Percentiles rank a stretch among this genome's conserved stretches.
Evolutionary conservation across 1,284 basidiomycete species (phyloP).

Genomic region (Coniferiporia weirii): DNA sequence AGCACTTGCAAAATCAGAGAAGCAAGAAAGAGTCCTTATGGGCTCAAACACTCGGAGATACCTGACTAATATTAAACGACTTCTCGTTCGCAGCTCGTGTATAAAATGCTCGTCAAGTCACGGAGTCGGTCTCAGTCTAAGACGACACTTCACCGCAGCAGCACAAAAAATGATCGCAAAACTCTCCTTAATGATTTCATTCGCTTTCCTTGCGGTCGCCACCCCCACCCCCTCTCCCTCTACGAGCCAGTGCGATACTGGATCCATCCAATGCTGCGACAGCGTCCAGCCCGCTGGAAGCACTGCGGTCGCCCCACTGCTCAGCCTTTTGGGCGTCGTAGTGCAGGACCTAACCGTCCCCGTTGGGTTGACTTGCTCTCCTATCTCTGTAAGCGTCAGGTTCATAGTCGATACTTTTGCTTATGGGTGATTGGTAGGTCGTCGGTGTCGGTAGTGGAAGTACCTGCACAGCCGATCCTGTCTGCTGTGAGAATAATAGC

Average conservation of each 20-base stretch:
- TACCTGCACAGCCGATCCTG: not conserved
- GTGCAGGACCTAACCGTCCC: not conserved
- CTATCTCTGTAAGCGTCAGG: not conserved
- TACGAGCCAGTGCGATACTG: conserved; percentile 16
- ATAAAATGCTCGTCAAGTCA: not conserved
- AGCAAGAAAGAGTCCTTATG: no score
- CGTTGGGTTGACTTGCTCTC: conserved; percentile 5
- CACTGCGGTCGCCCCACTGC: not conserved
- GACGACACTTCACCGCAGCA: not conserved
- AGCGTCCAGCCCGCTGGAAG: conserved; percentile 4
- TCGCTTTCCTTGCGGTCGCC: conserved; percentile 15
- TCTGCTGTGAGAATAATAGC: conserved; percentile 12
- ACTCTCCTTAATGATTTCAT: conserved; percentile 1
- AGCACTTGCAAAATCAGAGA: not conserved
- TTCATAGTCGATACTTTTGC: not conserved
- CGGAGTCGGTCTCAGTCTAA: not conserved
- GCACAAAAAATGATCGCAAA: not conserved
- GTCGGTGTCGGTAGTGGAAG: not conserved
- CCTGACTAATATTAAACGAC: not conserved
- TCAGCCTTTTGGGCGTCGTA: conserved; percentile 12
- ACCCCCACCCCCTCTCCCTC: not conserved
- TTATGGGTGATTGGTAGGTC: not conserved
- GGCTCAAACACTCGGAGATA: not conserved
- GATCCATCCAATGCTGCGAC: conserved; percentile 16
- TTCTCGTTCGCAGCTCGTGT: not conserved